Conservation (phyloP, 2,329 filamentous ascomycete genomes). For the Botryotinia narcissicola region DNA sequence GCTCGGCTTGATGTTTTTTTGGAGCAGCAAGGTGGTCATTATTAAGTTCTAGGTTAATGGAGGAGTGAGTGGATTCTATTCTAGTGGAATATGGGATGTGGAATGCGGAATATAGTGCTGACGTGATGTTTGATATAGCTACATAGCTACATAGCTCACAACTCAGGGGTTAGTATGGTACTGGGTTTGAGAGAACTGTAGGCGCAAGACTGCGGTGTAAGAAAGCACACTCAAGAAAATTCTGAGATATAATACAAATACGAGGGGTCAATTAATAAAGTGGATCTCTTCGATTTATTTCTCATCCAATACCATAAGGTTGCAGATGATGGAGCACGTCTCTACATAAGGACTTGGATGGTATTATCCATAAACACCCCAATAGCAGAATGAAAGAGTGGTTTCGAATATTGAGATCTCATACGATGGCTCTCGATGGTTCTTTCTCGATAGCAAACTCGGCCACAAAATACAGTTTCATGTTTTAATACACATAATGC, state of each 20-base stretch:
- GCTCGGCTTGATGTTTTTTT: constrained; percentile 7
- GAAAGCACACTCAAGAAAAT: background rate
- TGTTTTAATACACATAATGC: background rate
- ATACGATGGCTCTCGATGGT: background rate
- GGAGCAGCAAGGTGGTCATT: background rate
- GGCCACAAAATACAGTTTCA: background rate
- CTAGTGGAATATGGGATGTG: background rate
- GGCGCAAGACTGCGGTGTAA: background rate
- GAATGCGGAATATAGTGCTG: background rate
- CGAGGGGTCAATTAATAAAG: background rate
- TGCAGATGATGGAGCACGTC: background rate
- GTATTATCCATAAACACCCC: background rate
- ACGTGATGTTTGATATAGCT: background rate
- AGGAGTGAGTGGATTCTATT: background rate
- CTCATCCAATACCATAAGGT: background rate
- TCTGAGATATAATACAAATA: background rate
- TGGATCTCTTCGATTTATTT: background rate
- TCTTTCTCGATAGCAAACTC: background rate
- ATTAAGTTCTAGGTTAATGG: background rate
- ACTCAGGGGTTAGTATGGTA: background rate
- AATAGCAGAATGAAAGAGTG: no score
- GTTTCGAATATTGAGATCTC: background rate
- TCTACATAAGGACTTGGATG: no score
- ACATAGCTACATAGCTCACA: background rate
- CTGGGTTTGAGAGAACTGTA: background rate